These are phyloP conservation scores for Stenogyne calaminthoides DNA, from an alignment of 305 asterid genomes.

Conservation along the genomic window DNA sequence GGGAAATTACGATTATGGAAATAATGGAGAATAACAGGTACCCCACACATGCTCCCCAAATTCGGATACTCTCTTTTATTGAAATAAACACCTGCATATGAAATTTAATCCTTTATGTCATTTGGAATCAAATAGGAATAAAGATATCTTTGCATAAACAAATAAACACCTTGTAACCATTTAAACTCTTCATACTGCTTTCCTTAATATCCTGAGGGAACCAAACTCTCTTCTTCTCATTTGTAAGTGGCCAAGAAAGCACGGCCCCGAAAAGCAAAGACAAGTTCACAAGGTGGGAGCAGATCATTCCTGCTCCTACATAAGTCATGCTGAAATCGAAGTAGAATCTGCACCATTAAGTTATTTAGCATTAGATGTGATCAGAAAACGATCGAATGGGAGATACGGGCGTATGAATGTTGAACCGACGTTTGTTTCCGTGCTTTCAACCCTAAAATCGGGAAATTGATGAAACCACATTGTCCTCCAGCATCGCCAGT, in stretches of 20 bases:
- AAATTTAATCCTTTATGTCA: background rate
- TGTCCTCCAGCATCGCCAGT: slow-evolving; percentile 27
- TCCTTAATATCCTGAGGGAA: slow-evolving; percentile 45
- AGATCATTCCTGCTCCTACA: slow-evolving; percentile 91
- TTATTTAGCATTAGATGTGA: no score
- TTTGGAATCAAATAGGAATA: background rate
- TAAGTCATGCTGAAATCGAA: slow-evolving; percentile 87
- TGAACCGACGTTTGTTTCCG: slow-evolving; percentile 47
- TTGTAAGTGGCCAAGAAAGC: slow-evolving; percentile 80
- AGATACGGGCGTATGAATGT: background rate
- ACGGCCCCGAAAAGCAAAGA: slow-evolving; percentile 80
- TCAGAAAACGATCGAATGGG: background rate
- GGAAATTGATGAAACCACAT: slow-evolving; percentile 56
- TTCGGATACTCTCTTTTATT: no score
- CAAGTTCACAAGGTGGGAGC: slow-evolving; percentile 70
- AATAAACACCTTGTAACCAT: slow-evolving; percentile 40
- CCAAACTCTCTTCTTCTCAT: slow-evolving; percentile 66
- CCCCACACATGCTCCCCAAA: no score
- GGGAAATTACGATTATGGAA: no score
- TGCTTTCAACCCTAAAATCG: slow-evolving; percentile 60
- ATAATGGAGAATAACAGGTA: no score
- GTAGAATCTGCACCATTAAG: slow-evolving; percentile 66
- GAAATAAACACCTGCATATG: slow-evolving; percentile 41
- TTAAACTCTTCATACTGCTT: slow-evolving; percentile 42
- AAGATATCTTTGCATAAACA: background rate